phyloP scores from a whole-genome alignment of 106 monocot genomes.

The Iris macrosiphon region DNA sequence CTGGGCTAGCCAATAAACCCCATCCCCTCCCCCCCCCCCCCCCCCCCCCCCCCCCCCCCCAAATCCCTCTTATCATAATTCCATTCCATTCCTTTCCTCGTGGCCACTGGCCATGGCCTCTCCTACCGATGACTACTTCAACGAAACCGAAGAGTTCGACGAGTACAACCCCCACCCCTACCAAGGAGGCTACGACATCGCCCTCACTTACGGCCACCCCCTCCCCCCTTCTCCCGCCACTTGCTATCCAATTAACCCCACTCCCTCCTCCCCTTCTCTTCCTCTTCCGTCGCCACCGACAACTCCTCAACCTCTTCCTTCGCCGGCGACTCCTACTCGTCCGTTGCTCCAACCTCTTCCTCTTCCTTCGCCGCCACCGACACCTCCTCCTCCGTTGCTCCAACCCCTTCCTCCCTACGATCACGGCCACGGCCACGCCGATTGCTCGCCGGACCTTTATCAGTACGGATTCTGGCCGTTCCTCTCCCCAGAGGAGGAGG shows the following conservation, averaged over 20 bases:
- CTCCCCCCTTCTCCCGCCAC: slow-evolving; percentile 54
- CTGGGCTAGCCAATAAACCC: too few species aligned
- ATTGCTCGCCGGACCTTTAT: slow-evolving; percentile 8
- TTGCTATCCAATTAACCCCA: slow-evolving; percentile 56
- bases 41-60: too few species aligned
- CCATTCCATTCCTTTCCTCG: background rate
- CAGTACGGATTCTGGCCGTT: slow-evolving; percentile 25
- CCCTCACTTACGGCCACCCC: slow-evolving; percentile 68
- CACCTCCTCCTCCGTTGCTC: background rate
- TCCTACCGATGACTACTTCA: too few species aligned
- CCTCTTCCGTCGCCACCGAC: background rate
- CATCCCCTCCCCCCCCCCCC: background rate
- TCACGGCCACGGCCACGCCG: slow-evolving; percentile 3
- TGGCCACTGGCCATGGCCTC: background rate
- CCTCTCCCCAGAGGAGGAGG: background rate
- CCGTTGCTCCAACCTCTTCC: background rate
- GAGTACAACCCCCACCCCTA: slow-evolving; percentile 84
- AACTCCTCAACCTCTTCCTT: background rate
- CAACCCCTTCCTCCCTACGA: slow-evolving; percentile 6
- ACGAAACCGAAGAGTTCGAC: slow-evolving; percentile 44
- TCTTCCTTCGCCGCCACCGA: background rate
- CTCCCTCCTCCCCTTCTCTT: background rate
- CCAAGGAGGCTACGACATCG: slow-evolving; percentile 84
- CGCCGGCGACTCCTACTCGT: background rate
- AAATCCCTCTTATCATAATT: too few species aligned